phyloP scores from a whole-genome alignment of 78 protist species.

The Dictyostelium capitatum region DNA sequence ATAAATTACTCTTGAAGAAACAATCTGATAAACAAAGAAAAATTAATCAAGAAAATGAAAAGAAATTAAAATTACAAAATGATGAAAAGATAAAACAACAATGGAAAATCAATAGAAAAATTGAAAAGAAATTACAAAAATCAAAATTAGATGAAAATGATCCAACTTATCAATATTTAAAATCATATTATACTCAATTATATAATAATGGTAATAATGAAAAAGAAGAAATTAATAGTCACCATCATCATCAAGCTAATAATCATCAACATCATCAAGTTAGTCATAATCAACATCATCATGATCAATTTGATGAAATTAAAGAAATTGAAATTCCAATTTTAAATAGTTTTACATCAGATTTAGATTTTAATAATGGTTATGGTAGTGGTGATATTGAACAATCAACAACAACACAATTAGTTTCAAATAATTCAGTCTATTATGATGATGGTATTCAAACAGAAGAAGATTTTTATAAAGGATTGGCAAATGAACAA shows the following conservation, averaged over 20 bases:
- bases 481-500: not conserved
- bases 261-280: not conserved
- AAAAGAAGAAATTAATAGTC: too few relatives aligned
- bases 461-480: not conserved
- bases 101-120: slow-evolving; percentile 7
- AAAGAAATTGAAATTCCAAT: slow-evolving; percentile 1
- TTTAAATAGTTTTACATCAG: slow-evolving; percentile 5
- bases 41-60: not conserved
- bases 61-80: not conserved
- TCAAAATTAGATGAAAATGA: not conserved
- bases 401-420: not conserved
- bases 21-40: not conserved
- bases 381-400: not conserved
- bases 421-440: not conserved
- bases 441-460: not conserved
- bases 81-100: not conserved
- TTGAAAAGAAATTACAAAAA: slow-evolving; percentile 10
- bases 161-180: not conserved
- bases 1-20: not conserved
- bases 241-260: not conserved
- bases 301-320: not conserved
- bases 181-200: not conserved
- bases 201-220: not conserved
- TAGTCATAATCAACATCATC: not conserved
- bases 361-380: not conserved